Evolutionary conservation across 495 filamentous ascomycete genomes (phyloP), one percentile per base, ranked within the genome.

Genomic region (Tuber calosporum): DNA sequence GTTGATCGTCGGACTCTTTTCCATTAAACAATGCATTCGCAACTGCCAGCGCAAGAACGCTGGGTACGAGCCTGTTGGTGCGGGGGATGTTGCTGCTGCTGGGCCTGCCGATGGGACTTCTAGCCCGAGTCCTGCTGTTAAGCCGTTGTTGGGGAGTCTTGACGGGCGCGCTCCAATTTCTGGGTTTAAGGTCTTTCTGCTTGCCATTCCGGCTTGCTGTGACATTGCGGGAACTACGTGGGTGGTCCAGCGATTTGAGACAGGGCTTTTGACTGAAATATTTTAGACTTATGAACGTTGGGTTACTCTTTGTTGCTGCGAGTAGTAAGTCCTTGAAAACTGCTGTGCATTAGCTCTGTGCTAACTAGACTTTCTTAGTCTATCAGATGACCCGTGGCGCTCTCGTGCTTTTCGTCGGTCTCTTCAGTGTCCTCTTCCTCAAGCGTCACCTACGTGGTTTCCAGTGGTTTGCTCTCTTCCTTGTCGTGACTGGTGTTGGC

Each of bases 341-440:
- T 34, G 19, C 2, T 20, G 69, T 17, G n/a, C 36, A 22, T 30
- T n/a, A 4, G n/a, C 40, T 38, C 53, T 37, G 8, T 39, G n/a
- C 34, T 53, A 67, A 40, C 73, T 66, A 67, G 74, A 15, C 34
- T 40, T 15, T n/a, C n/a, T 93, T 90, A 75, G 96, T 99, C 79
- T 99, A 97, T 85, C 95, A 99, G 82, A 99, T 99, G 95, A 98
- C 94, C 13, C 87, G 95, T 39, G 95, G 95, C 22, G 94, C 95
- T 0, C 85, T 99, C 38, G 94, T 98, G 22, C 85, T 99, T 6
- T 99, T 98, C 73, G 95, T 99, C 17, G 95, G 95, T 0, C 83
- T 97, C 0, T 97, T 99, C 85, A 96, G 93, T 81, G 93, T 99
- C 8, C 77, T 96, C 3, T 98, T 99, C 82, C 84, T 99, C 45